Conservation (phyloP, 2,329 filamentous ascomycete genomes). For the Cercospora zeina region DNA sequence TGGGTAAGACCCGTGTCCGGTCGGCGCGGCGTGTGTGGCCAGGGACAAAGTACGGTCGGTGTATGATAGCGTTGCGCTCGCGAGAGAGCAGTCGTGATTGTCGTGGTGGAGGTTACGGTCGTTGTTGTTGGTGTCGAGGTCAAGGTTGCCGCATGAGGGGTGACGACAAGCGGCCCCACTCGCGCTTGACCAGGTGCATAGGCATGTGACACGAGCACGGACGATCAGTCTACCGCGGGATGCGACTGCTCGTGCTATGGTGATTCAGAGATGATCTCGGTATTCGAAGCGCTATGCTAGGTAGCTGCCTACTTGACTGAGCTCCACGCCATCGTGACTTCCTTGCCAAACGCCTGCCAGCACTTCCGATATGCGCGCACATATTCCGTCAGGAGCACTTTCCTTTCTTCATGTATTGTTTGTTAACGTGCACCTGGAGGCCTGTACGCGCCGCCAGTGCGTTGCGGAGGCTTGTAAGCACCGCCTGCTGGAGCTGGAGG, state of each 20-base stretch:
- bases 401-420: background rate
- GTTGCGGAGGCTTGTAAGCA: conserved; percentile 33
- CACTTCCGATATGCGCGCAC: conserved; percentile 1
- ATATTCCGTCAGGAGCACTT: conserved; percentile 9
- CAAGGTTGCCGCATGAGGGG: background rate
- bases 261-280: conserved; percentile 2
- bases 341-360: background rate
- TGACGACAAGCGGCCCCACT: background rate
- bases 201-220: background rate
- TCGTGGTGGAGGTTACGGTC: background rate
- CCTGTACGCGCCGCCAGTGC: conserved; percentile 33
- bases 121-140: background rate
- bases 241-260: background rate
- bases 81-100: background rate
- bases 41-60: background rate
- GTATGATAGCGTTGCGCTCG: background rate
- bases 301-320: conserved; percentile 3
- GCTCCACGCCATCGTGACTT: background rate
- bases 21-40: background rate
- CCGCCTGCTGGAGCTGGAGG: conserved; percentile 23
- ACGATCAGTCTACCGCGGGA: background rate
- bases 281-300: conserved; percentile 10
- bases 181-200: background rate
- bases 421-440: conserved; percentile 30
- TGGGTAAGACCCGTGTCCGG: background rate